phyloP scores from a whole-genome alignment of 768 basidiomycete species.

The Ramaria rubella region DNA sequence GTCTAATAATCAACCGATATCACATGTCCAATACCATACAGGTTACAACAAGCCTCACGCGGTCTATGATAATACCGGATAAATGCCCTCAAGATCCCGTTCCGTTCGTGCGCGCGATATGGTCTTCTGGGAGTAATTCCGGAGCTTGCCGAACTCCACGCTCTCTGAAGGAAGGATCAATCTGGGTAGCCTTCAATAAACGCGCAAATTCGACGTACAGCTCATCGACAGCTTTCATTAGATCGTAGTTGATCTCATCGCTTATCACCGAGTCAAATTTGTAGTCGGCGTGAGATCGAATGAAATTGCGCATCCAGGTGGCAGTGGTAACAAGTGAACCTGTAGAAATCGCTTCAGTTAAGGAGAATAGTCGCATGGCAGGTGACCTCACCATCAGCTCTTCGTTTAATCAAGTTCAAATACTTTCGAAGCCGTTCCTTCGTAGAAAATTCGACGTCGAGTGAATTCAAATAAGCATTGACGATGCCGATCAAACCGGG shows the following conservation, averaged over 20 bases:
- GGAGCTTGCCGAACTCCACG: slow-evolving; percentile 56
- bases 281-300: slow-evolving; percentile 86
- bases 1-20: background rate
- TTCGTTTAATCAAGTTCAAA: slow-evolving; percentile 65
- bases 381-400: slow-evolving; percentile 65
- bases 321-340: slow-evolving; percentile 82
- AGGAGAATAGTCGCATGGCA: background rate
- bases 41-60: background rate
- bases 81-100: background rate
- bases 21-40: background rate
- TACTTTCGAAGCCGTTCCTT: slow-evolving; percentile 65
- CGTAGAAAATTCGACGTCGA: slow-evolving; percentile 65
- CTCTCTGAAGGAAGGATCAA: slow-evolving; percentile 39
- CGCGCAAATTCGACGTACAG: slow-evolving; percentile 52
- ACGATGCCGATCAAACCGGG: slow-evolving; percentile 80
- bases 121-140: slow-evolving; percentile 56
- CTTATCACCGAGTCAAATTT: slow-evolving; percentile 88
- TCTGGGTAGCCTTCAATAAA: background rate
- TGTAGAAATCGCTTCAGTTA: slow-evolving; percentile 22
- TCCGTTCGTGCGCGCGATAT: slow-evolving; percentile 35
- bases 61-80: background rate
- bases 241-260: slow-evolving; percentile 90
- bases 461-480: slow-evolving; percentile 75
- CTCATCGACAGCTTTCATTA: slow-evolving; percentile 82
- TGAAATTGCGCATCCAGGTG: slow-evolving; percentile 89